phyloP scores from a whole-genome alignment of 352 stramenopile species.

The Phytophthora melonis region DNA sequence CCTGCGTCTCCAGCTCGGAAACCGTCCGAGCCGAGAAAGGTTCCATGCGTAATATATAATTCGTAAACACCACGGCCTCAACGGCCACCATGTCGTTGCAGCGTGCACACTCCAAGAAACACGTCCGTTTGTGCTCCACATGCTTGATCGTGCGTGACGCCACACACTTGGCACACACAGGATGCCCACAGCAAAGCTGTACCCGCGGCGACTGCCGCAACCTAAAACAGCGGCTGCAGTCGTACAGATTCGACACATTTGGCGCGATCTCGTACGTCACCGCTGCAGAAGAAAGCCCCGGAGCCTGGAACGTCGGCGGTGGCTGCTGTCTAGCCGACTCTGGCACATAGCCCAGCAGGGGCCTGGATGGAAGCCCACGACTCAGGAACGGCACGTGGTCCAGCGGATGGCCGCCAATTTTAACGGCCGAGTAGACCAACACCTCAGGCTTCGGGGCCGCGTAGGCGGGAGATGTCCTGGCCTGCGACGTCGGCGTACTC shows the following conservation, averaged over 20 bases:
- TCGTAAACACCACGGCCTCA: slow-evolving; percentile 66
- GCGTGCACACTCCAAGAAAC: slow-evolving; percentile 62
- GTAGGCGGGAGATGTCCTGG: slow-evolving; percentile 50
- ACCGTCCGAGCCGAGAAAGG: slow-evolving; percentile 44
- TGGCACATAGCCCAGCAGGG: slow-evolving; percentile 58
- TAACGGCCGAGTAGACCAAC: slow-evolving; percentile 68
- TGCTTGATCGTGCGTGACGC: slow-evolving; percentile 55
- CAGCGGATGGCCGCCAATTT: slow-evolving; percentile 81
- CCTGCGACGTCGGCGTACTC: slow-evolving; percentile 24
- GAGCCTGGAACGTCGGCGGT: slow-evolving; percentile 16
- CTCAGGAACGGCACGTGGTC: slow-evolving; percentile 81
- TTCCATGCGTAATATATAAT: slow-evolving; percentile 62
- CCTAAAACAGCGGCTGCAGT: slow-evolving; percentile 64
- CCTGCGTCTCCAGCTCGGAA: slow-evolving; percentile 34
- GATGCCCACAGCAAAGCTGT: slow-evolving; percentile 73
- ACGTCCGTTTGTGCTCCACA: slow-evolving; percentile 50
- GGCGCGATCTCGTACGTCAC: slow-evolving; percentile 44
- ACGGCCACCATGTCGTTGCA: slow-evolving; percentile 64
- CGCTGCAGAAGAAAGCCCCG: slow-evolving; percentile 22
- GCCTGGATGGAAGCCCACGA: slow-evolving; percentile 65
- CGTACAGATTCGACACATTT: slow-evolving; percentile 60
- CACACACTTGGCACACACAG: slow-evolving; percentile 66
- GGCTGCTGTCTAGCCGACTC: slow-evolving; percentile 4
- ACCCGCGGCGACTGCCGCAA: slow-evolving; percentile 66
- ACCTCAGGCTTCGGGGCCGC: slow-evolving; percentile 45